These are phyloP conservation scores for Bodo saltans DNA, from an alignment of 78 protist genomes.

Conservation along the genomic window DNA sequence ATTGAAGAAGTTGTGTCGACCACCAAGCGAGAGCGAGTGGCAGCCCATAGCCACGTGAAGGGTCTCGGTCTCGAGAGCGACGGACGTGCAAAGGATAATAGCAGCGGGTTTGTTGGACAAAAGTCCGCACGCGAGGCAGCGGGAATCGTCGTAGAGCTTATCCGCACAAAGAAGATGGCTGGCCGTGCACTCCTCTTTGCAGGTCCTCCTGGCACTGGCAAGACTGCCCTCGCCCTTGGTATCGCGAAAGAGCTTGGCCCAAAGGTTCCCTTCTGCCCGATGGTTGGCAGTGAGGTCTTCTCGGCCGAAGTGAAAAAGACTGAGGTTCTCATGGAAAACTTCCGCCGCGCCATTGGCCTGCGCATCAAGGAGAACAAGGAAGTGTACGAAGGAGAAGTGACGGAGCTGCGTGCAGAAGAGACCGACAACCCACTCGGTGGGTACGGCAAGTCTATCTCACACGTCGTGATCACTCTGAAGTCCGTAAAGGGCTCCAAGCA, in stretches of 20 bases:
- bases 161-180: conserved; percentile 96
- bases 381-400: conserved; percentile 99
- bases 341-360: conserved; percentile 98
- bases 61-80: conserved; percentile 90
- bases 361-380: conserved; percentile 97
- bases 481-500: conserved; percentile 86
- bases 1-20: conserved; percentile 87
- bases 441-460: conserved; percentile 91
- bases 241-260: conserved; percentile 95
- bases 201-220: conserved; percentile 97
- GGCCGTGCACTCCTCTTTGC: conserved; percentile 98
- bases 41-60: conserved; percentile 94
- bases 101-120: conserved; percentile 98
- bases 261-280: conserved; percentile 98
- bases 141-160: conserved; percentile 95
- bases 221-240: conserved; percentile 93
- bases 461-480: conserved; percentile 84
- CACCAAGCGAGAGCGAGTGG: conserved; percentile 78
- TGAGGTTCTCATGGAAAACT: conserved; percentile 96
- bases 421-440: conserved; percentile 90
- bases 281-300: conserved; percentile 98
- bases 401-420: conserved; percentile 95
- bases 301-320: conserved; percentile 93
- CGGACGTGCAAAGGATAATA: conserved; percentile 76
- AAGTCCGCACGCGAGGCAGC: conserved; percentile 95